Percentiles rank a stretch among this genome's conserved stretches.
These are phyloP conservation scores for Colletotrichum sp. DNA, from an alignment of 2,329 filamentous ascomycete species.

Conservation along the genomic window DNA sequence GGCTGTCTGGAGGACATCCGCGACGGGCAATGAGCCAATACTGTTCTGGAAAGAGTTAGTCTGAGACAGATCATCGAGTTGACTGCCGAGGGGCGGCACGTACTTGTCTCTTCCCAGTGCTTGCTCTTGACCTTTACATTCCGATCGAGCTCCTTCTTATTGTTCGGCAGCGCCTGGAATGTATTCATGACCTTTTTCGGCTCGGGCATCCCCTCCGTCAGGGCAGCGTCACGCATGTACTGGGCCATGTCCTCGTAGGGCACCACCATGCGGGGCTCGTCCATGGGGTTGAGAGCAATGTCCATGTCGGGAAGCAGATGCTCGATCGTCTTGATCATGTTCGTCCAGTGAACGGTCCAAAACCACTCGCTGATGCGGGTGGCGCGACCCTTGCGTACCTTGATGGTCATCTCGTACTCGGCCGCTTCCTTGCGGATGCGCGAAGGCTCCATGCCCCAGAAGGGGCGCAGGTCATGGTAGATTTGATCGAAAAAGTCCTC, in stretches of 20 bases:
- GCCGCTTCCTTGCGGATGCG: conserved; percentile 56
- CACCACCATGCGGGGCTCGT: conserved; percentile 68
- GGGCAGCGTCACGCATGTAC: conserved; percentile 57
- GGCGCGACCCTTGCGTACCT: conserved; percentile 58
- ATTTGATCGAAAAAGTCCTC: conserved; percentile 60
- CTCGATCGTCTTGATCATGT: conserved; percentile 58
- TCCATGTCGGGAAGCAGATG: conserved; percentile 70
- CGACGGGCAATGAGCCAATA: conserved; percentile 64
- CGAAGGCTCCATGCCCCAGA: conserved; percentile 57
- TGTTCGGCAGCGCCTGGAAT: conserved; percentile 47
- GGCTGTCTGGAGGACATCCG: conserved; percentile 67
- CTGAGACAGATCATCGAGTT: neutral
- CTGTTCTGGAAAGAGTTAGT: conserved; percentile 38
- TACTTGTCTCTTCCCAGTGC: conserved; percentile 58
- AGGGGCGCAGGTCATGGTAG: conserved; percentile 56
- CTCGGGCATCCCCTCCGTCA: conserved; percentile 47
- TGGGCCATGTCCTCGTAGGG: conserved; percentile 66
- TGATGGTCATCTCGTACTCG: conserved; percentile 67
- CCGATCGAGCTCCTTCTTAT: conserved; percentile 38
- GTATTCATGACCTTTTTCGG: conserved; percentile 48
- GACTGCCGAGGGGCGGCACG: conserved; percentile 21
- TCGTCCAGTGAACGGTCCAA: conserved; percentile 62
- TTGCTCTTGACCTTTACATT: conserved; percentile 41
- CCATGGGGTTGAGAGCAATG: conserved; percentile 69
- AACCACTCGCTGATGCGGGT: conserved; percentile 59